A percentile compares a stretch with the other conserved stretches of the same genome.
These are phyloP conservation scores for Psilocybe sp. DNA, from an alignment of 768 basidiomycete species.

Conservation along the genomic window DNA sequence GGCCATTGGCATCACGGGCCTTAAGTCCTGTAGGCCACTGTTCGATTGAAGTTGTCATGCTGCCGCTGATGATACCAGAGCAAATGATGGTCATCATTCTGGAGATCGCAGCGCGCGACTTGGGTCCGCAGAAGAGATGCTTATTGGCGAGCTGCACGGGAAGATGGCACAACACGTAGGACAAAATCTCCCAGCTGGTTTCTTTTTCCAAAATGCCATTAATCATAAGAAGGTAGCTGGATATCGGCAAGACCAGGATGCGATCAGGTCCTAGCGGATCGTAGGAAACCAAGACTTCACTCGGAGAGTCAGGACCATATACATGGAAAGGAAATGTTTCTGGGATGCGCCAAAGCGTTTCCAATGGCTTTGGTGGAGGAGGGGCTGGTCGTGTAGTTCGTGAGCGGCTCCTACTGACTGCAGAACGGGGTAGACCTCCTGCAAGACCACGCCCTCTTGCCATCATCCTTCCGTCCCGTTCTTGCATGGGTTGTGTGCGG, in stretches of 20 bases:
- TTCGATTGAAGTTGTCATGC: conserved; percentile 54
- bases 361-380: conserved; percentile 34
- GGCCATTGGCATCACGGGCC: conserved; percentile 78
- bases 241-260: conserved; percentile 62
- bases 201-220: conserved; percentile 69
- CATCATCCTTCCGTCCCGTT: conserved; percentile 46
- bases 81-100: conserved; percentile 67
- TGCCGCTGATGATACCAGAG: conserved; percentile 55
- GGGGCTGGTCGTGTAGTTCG: conserved; percentile 37
- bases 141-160: conserved; percentile 93
- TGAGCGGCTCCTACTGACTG: conserved; percentile 61
- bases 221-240: conserved; percentile 65
- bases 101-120: conserved; percentile 60
- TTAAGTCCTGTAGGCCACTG: conserved; percentile 63
- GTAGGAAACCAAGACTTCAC: conserved; percentile 66
- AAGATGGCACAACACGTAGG: conserved; percentile 88
- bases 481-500: conserved; percentile 46
- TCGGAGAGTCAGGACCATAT: conserved; percentile 56
- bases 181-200: conserved; percentile 88
- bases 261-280: conserved; percentile 46
- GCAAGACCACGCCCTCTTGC: conserved; percentile 50
- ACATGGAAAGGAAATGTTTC: conserved; percentile 60
- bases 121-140: conserved; percentile 92
- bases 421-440: conserved; percentile 39
- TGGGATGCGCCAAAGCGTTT: conserved; percentile 66